Conservation (phyloP, 139 green algal genomes). For the Microglena sp. region DNA sequence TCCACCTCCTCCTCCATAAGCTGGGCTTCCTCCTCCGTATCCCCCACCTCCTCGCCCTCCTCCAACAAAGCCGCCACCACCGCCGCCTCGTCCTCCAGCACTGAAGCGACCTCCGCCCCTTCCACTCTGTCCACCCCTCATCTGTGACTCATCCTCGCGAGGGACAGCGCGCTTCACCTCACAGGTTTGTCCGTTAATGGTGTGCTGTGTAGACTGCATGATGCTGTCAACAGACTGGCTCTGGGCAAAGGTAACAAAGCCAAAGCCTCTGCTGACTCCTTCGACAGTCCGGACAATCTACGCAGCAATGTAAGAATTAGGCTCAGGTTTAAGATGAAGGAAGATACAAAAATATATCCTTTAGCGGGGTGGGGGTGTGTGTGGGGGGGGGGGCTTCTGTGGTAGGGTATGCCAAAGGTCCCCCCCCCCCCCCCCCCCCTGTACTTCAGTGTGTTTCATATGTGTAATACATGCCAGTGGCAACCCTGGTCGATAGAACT, state of each 20-base stretch:
- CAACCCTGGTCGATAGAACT: too few species aligned
- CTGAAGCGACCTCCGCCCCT: neutral
- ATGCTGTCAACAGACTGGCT: conserved; percentile 69
- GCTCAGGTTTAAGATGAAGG: too few species aligned
- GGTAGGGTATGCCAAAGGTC: too few species aligned
- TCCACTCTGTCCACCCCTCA: neutral
- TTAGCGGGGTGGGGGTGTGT: too few species aligned
- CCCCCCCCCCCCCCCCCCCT: too few species aligned
- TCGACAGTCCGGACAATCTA: conserved; percentile 41
- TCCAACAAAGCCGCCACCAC: neutral
- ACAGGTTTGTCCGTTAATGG: conserved; percentile 54
- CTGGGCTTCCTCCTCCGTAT: too few species aligned
- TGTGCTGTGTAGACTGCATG: conserved; percentile 28
- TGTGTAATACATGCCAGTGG: too few species aligned
- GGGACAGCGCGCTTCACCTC: conserved; percentile 72
- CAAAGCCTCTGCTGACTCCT: conserved; percentile 70
- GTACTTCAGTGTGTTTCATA: too few species aligned
- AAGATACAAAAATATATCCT: too few species aligned
- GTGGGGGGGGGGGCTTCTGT: too few species aligned
- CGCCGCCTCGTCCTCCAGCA: neutral
- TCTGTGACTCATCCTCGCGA: conserved; percentile 19
- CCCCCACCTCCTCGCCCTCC: conserved; percentile 1
- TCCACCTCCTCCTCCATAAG: neutral
- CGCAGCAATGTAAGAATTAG: too few species aligned
- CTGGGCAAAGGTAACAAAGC: conserved; percentile 77